phyloP scores from a whole-genome alignment of 441 rosid genomes.

The Mallotus repandus region DNA sequence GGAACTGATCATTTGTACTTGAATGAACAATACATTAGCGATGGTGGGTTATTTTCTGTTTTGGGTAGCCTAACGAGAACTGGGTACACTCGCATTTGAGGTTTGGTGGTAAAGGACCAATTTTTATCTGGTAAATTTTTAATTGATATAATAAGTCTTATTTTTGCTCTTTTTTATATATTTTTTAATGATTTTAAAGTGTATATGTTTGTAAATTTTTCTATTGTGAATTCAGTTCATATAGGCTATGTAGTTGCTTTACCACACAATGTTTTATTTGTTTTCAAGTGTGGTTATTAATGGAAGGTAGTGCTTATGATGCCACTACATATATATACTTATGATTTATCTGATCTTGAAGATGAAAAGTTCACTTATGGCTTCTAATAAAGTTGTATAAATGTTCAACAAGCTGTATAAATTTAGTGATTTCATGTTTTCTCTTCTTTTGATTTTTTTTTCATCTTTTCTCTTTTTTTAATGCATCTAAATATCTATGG shows the following conservation, averaged over 20 bases:
- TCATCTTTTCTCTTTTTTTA: too few species aligned
- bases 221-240: background rate
- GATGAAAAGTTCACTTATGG: too few species aligned
- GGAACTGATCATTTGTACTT: conserved; percentile 49
- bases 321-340: too few species aligned
- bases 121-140: background rate
- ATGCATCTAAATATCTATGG: too few species aligned
- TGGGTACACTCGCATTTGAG: conserved; percentile 41
- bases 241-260: background rate
- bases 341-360: too few species aligned
- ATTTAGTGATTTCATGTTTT: too few species aligned
- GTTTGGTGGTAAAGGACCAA: background rate
- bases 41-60: conserved; percentile 48
- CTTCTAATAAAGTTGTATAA: too few species aligned
- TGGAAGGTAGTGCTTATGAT: too few species aligned
- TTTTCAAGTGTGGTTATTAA: background rate
- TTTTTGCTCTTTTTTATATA: background rate
- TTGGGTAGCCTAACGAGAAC: conserved; percentile 44
- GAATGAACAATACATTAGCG: conserved; percentile 39
- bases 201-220: conserved; percentile 11
- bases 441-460: too few species aligned
- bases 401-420: too few species aligned
- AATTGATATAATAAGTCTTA: background rate
- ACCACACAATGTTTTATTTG: background rate
- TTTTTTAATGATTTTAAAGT: background rate